Conservation (phyloP, 805 yeast genomes). For the Lachancea mirantina region DNA sequence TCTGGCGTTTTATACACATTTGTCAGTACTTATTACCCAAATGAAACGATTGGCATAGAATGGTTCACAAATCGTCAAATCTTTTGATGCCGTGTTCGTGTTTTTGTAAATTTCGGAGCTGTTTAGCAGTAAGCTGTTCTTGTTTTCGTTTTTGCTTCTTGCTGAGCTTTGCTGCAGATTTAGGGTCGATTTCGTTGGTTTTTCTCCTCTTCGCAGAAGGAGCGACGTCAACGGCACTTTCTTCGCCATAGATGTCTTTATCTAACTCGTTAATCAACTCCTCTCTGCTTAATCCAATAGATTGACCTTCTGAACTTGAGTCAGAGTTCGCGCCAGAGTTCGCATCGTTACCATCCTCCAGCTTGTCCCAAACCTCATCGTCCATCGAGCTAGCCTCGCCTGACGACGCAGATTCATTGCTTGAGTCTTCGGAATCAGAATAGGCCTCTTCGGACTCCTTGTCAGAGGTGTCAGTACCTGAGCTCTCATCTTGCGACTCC, state of each 20-base stretch:
- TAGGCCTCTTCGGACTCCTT: background rate
- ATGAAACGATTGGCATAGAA: no score
- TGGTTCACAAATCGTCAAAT: conserved; percentile 54
- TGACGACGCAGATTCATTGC: conserved; percentile 6
- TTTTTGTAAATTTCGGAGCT: conserved; percentile 40
- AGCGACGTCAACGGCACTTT: conserved; percentile 13
- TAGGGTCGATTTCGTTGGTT: conserved; percentile 9
- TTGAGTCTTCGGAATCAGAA: conserved; percentile 13
- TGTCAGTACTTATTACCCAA: no score
- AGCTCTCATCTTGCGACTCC: conserved; percentile 12
- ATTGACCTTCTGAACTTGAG: conserved; percentile 21
- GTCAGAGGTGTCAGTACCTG: conserved; percentile 2
- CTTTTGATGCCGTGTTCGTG: conserved; percentile 59
- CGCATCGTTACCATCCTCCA: conserved; percentile 7
- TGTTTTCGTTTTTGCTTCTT: conserved; percentile 31
- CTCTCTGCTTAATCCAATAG: conserved; percentile 22
- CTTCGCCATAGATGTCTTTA: conserved; percentile 18
- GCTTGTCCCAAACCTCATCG: conserved; percentile 1
- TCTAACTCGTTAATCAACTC: conserved; percentile 29
- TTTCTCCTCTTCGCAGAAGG: conserved; percentile 11
- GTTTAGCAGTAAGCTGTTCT: conserved; percentile 37
- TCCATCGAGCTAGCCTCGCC: no score
- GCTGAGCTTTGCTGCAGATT: conserved; percentile 17
- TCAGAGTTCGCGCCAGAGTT: conserved; percentile 13
- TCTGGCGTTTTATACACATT: no score